Evolutionary conservation across 805 yeast genomes (phyloP), one percentile per base, ranked within the genome.

Genomic region (Candida insectorum): DNA sequence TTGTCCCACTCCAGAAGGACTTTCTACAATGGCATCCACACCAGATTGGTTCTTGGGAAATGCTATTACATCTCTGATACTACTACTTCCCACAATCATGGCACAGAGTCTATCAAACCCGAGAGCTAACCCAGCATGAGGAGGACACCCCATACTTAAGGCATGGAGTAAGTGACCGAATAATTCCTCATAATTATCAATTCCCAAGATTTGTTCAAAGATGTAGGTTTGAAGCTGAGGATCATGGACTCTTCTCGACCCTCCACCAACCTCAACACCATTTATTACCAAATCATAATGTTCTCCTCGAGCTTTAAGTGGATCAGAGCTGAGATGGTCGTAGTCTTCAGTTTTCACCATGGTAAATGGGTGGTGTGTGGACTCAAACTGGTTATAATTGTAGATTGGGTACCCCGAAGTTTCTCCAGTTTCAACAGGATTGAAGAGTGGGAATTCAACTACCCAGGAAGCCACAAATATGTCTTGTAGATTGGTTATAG

Each of bases 301-400:
- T 49, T 85, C 94, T 8, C 97, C 98, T 24, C 76, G 69, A 2
- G 82, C 87, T 24, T 62, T 54, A 16, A 85, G 57, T 4, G 94
- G 94, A 13, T 69, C 65, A 0, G 64, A 44, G 5, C 51, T 69
- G 5, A 88, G 61, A 5, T 62, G 54, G 1, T 73, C 73, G 45
- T 81, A 81, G 51, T 87, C 96, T 10, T 74, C 78, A 0, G 77
- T 51, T 23, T 79, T 71, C 1, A 81, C 84, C 97, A 93, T 93
- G 0, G 99, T 93, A 62, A 93, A 93, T 4, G 99, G 99, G 54
- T 93, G 99, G 53, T 93, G 99, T 0, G 97, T 89, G 0, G 97
- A 75, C 24, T 72, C 77, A 30, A 68, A 69, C 7, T 53, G 47
- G 1, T 47, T 34, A 24, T 42, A 53, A 48, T 77, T 73, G 52